Percentiles rank a stretch among this genome's conserved stretches.
These are phyloP conservation scores for Leccinum imitatum DNA, from an alignment of 768 basidiomycete species.

Conservation along the genomic window DNA sequence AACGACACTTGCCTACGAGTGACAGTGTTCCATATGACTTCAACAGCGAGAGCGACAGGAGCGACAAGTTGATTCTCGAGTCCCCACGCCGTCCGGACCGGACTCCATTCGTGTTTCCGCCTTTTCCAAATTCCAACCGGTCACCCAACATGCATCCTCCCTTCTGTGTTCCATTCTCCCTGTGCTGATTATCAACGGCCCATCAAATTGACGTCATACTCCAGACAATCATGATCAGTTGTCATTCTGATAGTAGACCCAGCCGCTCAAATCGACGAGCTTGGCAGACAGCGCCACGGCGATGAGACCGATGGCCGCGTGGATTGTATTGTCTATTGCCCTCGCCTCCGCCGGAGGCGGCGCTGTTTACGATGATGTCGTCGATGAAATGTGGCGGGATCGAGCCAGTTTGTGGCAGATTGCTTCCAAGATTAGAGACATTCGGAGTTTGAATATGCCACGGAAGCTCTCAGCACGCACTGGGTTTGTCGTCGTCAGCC, in stretches of 20 bases:
- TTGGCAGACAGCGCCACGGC: conserved; percentile 13
- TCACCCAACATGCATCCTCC: background rate
- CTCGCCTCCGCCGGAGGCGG: background rate
- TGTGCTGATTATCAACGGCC: background rate
- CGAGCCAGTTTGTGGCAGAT: no score
- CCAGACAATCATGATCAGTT: no score
- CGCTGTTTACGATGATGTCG: conserved; percentile 17
- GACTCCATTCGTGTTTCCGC: conserved; percentile 43
- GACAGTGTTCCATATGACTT: conserved; percentile 66
- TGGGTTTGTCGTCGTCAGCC: no score
- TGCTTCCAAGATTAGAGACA: no score
- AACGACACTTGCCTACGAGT: conserved; percentile 59
- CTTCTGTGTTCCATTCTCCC: background rate
- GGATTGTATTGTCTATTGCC: conserved; percentile 7
- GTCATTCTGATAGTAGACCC: no score
- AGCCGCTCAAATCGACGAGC: conserved; percentile 17
- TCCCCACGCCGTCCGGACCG: background rate
- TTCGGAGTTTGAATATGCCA: no score
- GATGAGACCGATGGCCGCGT: conserved; percentile 13
- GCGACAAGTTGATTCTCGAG: conserved; percentile 51
- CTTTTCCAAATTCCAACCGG: conserved; percentile 40
- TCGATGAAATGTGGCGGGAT: conserved; percentile 19
- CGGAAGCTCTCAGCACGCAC: no score
- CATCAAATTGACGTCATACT: no score
- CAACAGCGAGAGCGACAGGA: conserved; percentile 51